phyloP scores from a whole-genome alignment of 179 eudicot species.

The Carnegiea gigantea region DNA sequence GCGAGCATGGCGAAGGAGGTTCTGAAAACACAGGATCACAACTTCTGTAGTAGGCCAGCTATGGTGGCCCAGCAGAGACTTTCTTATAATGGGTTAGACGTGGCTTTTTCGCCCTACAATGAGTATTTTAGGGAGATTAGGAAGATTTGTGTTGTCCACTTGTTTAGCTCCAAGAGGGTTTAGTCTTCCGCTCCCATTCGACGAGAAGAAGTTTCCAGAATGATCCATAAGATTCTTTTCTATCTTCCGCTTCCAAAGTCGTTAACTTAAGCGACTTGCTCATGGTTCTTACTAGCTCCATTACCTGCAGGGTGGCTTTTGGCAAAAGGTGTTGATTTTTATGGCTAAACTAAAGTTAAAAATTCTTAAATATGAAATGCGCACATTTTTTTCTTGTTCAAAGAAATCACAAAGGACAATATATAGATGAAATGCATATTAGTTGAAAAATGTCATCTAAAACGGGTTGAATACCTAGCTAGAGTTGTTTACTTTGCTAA shows the following conservation, averaged over 20 bases:
- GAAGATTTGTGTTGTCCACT: constrained; percentile 25
- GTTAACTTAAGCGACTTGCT: constrained; percentile 28
- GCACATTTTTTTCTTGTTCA: too few relatives aligned
- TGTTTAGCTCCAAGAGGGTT: constrained; percentile 27
- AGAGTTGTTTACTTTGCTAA: too few relatives aligned
- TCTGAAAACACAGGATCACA: constrained; percentile 29
- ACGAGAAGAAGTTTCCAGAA: constrained; percentile 23
- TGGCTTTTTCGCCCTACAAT: constrained; percentile 15
- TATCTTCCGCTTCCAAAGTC: background rate
- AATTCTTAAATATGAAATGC: too few relatives aligned
- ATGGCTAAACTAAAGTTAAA: too few relatives aligned
- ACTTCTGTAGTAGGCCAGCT: constrained; percentile 31
- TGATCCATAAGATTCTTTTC: constrained; percentile 20
- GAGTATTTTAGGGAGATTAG: constrained; percentile 25
- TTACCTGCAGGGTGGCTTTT: constrained; percentile 23
- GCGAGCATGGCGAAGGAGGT: constrained; percentile 27
- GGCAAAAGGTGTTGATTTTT: constrained; percentile 22
- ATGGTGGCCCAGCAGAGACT: constrained; percentile 16
- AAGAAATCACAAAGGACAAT: too few relatives aligned
- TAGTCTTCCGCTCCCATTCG: constrained; percentile 24
- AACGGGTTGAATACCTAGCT: too few relatives aligned
- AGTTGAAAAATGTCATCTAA: too few relatives aligned
- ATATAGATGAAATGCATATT: too few relatives aligned
- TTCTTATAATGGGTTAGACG: constrained; percentile 29
- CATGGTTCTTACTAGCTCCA: constrained; percentile 7